A percentile compares a stretch with the other conserved stretches of the same genome.
phyloP scores from a whole-genome alignment of 768 basidiomycete species.

The Harrya chromipes region DNA sequence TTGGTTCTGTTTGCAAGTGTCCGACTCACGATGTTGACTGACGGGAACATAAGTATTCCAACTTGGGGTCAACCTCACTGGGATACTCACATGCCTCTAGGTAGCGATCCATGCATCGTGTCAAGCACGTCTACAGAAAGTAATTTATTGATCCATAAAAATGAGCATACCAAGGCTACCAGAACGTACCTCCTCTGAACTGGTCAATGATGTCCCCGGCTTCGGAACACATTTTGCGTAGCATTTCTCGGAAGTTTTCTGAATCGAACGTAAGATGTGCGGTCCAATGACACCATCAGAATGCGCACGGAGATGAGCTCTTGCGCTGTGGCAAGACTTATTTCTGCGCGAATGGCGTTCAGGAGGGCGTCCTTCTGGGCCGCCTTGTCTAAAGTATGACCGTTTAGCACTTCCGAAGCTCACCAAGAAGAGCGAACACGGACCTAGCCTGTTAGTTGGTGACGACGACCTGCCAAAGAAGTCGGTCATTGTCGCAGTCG shows the following conservation, averaged over 20 bases:
- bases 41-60: slow-evolving; percentile 1
- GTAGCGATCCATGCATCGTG: slow-evolving; percentile 76
- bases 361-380: slow-evolving; percentile 48
- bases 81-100: slow-evolving; percentile 74
- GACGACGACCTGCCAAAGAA: slow-evolving; percentile 43
- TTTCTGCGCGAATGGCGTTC: slow-evolving; percentile 63
- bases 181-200: slow-evolving; percentile 65
- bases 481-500: slow-evolving; percentile 43
- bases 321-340: slow-evolving; percentile 73
- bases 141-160: not conserved
- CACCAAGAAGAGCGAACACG: not conserved
- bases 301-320: slow-evolving; percentile 68
- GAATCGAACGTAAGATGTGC: slow-evolving; percentile 1
- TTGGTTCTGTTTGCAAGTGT: slow-evolving; percentile 58
- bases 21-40: slow-evolving; percentile 77
- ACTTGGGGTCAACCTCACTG: not conserved
- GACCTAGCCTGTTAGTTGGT: slow-evolving; percentile 27
- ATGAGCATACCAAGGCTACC: not conserved
- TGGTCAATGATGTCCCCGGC: slow-evolving; percentile 64
- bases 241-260: slow-evolving; percentile 83
- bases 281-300: not conserved
- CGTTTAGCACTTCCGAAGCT: not conserved
- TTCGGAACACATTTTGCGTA: slow-evolving; percentile 75
- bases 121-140: slow-evolving; percentile 59
- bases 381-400: slow-evolving; percentile 30